phyloP scores from a whole-genome alignment of 2,329 filamentous ascomycete species.

The Trichophyton mentagrophytes region DNA sequence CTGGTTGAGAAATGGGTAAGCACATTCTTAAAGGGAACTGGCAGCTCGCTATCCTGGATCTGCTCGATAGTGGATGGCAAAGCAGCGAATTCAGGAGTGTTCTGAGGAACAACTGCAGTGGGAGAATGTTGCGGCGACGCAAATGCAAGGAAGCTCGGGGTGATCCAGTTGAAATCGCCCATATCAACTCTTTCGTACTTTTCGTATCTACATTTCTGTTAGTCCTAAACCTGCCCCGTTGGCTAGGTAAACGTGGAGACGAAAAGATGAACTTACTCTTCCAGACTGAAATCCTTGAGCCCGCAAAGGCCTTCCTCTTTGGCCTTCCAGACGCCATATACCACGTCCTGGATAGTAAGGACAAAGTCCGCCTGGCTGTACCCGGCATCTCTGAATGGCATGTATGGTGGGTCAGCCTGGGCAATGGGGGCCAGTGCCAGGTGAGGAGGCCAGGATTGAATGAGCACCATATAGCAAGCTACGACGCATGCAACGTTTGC shows the following conservation, averaged over 20 bases:
- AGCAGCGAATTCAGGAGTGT: constrained; percentile 58
- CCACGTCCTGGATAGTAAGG: constrained; percentile 89
- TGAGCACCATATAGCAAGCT: constrained; percentile 96
- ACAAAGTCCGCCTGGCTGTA: constrained; percentile 98
- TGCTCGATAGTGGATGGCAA: constrained; percentile 66
- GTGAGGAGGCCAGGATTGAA: constrained; percentile 95
- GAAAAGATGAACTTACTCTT: constrained; percentile 48
- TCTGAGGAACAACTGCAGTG: constrained; percentile 56
- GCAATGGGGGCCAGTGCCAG: constrained; percentile 88
- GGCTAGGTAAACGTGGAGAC: not conserved
- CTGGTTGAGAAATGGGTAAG: constrained; percentile 75
- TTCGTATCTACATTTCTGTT: constrained; percentile 52
- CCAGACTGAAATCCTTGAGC: constrained; percentile 84
- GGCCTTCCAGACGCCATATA: constrained; percentile 97
- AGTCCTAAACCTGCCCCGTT: not conserved
- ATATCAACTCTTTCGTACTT: constrained; percentile 90
- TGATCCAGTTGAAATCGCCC: constrained; percentile 99
- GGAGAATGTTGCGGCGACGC: constrained; percentile 83
- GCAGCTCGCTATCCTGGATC: constrained; percentile 57
- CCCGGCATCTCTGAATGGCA: constrained; percentile 96
- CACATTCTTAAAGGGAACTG: constrained; percentile 89
- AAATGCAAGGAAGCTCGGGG: constrained; percentile 87
- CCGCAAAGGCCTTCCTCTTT: constrained; percentile 91
- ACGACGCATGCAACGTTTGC: constrained; percentile 88
- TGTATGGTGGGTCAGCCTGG: constrained; percentile 90